Evolutionary conservation across 2,329 filamentous ascomycete species (phyloP).

Genomic region (Penicillium frequentans): DNA sequence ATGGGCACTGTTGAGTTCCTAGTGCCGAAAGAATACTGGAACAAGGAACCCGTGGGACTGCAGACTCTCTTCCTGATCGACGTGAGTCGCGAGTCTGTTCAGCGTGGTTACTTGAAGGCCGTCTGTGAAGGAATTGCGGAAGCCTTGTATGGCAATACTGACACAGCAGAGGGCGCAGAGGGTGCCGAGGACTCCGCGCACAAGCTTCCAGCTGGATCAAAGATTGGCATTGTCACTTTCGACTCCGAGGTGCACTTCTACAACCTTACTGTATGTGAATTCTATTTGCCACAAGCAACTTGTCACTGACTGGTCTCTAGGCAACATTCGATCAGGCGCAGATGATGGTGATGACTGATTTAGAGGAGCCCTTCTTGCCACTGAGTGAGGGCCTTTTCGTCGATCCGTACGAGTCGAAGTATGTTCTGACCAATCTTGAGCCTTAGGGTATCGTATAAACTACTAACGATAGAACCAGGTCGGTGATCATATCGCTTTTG

Average conservation of each 20-base stretch:
- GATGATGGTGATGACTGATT: conserved; percentile 97
- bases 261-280: conserved; percentile 73
- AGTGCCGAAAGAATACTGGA: conserved; percentile 98
- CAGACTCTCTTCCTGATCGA: conserved; percentile 91
- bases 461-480: conserved; percentile 43
- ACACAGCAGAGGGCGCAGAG: conserved; percentile 55
- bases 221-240: conserved; percentile 92
- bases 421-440: conserved; percentile 23
- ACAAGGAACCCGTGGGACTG: conserved; percentile 84
- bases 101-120: conserved; percentile 84
- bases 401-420: conserved; percentile 86
- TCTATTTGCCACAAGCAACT: conserved; percentile 2
- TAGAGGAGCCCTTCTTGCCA: conserved; percentile 94
- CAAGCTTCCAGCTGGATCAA: conserved; percentile 72
- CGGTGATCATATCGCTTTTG: conserved; percentile 85
- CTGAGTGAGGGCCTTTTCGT: conserved; percentile 91
- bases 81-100: conserved; percentile 86
- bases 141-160: conserved; percentile 74
- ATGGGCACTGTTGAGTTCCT: conserved; percentile 93
- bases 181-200: conserved; percentile 54
- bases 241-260: conserved; percentile 98
- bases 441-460: background rate
- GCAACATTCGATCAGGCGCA: conserved; percentile 80
- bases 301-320: conserved; percentile 45
- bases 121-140: conserved; percentile 86